Evolutionary conservation across 768 basidiomycete species (phyloP).

Genomic region (Suillus occidentalis): DNA sequence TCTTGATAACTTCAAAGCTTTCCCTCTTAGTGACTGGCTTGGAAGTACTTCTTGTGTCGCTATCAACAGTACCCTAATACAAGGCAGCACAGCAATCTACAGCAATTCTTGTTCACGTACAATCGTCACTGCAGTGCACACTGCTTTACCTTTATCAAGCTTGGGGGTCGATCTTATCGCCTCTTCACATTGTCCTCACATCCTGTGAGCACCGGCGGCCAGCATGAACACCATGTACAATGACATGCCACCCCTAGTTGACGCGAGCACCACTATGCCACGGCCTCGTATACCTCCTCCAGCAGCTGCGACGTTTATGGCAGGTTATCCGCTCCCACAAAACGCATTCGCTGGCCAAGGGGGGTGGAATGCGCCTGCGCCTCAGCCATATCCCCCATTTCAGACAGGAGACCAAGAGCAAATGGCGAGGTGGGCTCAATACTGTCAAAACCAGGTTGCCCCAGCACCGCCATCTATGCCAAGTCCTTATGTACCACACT

Average conservation of each 20-base stretch:
- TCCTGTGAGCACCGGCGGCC: slow-evolving; percentile 14
- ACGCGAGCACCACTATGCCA: slow-evolving; percentile 12
- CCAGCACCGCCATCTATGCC: slow-evolving; percentile 20
- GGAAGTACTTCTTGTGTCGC: not conserved
- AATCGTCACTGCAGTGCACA: not conserved
- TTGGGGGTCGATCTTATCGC: not conserved
- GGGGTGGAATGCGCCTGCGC: slow-evolving; percentile 12
- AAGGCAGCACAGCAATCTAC: not conserved
- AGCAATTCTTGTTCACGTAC: not conserved
- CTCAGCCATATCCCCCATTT: not conserved
- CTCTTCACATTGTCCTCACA: slow-evolving; percentile 17
- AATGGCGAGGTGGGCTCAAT: slow-evolving; percentile 9
- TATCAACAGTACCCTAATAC: not conserved
- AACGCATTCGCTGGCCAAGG: slow-evolving; percentile 4
- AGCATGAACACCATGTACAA: slow-evolving; percentile 16
- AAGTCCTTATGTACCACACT: slow-evolving; percentile 33
- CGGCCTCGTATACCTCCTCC: slow-evolving; percentile 26
- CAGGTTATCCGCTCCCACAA: slow-evolving; percentile 16
- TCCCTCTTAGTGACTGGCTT: not conserved
- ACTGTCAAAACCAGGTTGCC: slow-evolving; percentile 9
- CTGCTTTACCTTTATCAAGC: not conserved
- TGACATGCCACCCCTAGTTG: slow-evolving; percentile 30
- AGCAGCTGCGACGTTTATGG: slow-evolving; percentile 17
- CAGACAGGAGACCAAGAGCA: slow-evolving; percentile 11
- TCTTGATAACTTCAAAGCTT: too few species aligned